Conservation (phyloP, 352 stramenopile genomes). For the Globisporangium cederbergense region DNA sequence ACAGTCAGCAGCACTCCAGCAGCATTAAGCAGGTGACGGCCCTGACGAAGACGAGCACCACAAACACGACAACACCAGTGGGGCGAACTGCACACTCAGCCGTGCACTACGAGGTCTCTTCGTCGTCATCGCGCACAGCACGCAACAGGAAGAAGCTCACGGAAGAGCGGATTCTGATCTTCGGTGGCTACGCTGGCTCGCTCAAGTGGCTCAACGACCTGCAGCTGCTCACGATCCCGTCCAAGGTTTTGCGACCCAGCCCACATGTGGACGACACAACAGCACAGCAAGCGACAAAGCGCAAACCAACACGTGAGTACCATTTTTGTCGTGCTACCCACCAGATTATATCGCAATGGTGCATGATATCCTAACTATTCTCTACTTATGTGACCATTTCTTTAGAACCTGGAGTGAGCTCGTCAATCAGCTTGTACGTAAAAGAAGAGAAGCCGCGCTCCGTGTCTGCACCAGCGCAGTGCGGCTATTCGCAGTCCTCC, state of each 20-base stretch:
- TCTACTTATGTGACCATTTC: not conserved
- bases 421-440: constrained; percentile 4
- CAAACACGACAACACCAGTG: constrained; percentile 15
- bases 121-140: not conserved
- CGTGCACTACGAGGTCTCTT: constrained; percentile 26
- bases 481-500: constrained; percentile 5
- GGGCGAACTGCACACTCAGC: constrained; percentile 45
- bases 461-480: constrained; percentile 9
- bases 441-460: constrained; percentile 16
- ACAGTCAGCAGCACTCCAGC: not conserved
- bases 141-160: not conserved
- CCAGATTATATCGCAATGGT: not conserved
- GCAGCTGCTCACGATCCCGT: constrained; percentile 33
- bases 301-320: not conserved
- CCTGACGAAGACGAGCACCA: not conserved
- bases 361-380: not conserved
- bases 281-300: not conserved
- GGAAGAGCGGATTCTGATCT: constrained; percentile 47
- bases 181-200: constrained; percentile 62
- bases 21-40: constrained; percentile 6
- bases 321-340: not conserved
- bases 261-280: not conserved
- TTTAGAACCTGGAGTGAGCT: not conserved
- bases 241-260: not conserved
- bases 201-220: constrained; percentile 67